Evolutionary conservation across 2,329 filamentous ascomycete species (phyloP).

Genomic region (Pseudogymnoascus sp.): DNA sequence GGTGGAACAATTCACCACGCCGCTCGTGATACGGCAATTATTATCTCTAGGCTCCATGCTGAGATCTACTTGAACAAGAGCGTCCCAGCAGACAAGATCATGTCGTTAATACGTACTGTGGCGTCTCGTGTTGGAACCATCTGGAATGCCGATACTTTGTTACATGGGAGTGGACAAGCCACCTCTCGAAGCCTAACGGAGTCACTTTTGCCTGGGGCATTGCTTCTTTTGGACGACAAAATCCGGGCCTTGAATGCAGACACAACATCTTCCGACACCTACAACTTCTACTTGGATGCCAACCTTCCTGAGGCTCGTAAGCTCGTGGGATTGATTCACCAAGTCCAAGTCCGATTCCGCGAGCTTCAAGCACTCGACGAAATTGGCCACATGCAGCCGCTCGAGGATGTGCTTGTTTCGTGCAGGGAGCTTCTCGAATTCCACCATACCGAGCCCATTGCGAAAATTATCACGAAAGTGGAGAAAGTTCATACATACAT

Average conservation of each 20-base stretch:
- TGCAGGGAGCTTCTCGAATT: constrained; percentile 72
- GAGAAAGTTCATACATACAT: constrained; percentile 82
- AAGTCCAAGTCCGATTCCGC: constrained; percentile 64
- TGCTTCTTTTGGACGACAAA: constrained; percentile 59
- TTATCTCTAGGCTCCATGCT: constrained; percentile 54
- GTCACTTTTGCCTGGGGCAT: constrained; percentile 56
- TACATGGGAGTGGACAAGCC: constrained; percentile 21
- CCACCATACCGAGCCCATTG: constrained; percentile 73
- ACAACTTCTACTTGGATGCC: constrained; percentile 85
- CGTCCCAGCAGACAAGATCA: constrained; percentile 21
- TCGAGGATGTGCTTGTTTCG: constrained; percentile 68
- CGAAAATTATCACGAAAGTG: constrained; percentile 74
- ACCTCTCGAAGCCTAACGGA: constrained; percentile 34
- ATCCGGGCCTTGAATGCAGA: constrained; percentile 39
- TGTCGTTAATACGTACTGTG: constrained; percentile 23
- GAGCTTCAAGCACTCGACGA: constrained; percentile 61
- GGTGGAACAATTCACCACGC: constrained; percentile 11
- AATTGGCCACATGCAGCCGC: constrained; percentile 64
- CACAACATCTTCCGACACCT: constrained; percentile 39
- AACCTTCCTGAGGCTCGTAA: constrained; percentile 71
- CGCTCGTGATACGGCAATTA: constrained; percentile 37
- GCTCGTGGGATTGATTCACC: constrained; percentile 61
- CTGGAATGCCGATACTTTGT: constrained; percentile 14
- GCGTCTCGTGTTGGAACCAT: constrained; percentile 21
- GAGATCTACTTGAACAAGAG: constrained; percentile 29